Percentiles rank a stretch among this genome's conserved stretches.
Evolutionary conservation across 257 asterid species (phyloP).

Genomic region (Linderniella brevidens): DNA sequence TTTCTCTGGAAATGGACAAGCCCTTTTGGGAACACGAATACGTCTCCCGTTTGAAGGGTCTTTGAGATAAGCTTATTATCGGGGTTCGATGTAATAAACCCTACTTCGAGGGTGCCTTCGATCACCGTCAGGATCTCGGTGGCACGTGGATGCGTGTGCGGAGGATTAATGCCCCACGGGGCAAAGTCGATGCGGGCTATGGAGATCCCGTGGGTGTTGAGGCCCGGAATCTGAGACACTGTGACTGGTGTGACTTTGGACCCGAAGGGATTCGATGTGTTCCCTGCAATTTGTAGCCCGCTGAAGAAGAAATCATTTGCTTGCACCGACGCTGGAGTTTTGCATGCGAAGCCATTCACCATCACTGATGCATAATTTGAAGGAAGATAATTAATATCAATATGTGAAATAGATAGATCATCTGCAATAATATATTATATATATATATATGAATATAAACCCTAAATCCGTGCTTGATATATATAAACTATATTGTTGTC

Average conservation of each 20-base stretch:
- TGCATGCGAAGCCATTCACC: slow-evolving; percentile 7
- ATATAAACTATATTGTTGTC: too few relatives aligned
- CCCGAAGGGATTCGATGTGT: slow-evolving; percentile 12
- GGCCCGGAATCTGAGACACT: not conserved
- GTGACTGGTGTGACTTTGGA: too few relatives aligned
- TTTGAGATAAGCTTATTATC: slow-evolving; percentile 6
- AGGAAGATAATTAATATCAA: too few relatives aligned
- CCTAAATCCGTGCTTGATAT: too few relatives aligned
- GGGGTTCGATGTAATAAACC: slow-evolving; percentile 11
- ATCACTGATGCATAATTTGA: not conserved
- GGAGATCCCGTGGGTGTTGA: slow-evolving; percentile 9
- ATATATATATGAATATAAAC: too few relatives aligned
- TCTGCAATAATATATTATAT: too few relatives aligned
- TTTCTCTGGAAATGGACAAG: slow-evolving; percentile 10
- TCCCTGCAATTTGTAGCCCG: slow-evolving; percentile 6
- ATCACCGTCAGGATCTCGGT: slow-evolving; percentile 8
- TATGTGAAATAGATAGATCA: too few relatives aligned
- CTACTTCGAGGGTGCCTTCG: slow-evolving; percentile 13
- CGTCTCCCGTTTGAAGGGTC: slow-evolving; percentile 9
- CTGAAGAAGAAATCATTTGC: slow-evolving; percentile 4
- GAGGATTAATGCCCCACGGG: slow-evolving; percentile 12
- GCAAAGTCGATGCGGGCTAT: slow-evolving; percentile 1
- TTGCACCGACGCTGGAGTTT: slow-evolving; percentile 7
- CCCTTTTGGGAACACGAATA: slow-evolving; percentile 10
- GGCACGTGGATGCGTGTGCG: slow-evolving; percentile 10